Conservation (phyloP, 345 rosid species). For the Eucalyptus tenuipes region DNA sequence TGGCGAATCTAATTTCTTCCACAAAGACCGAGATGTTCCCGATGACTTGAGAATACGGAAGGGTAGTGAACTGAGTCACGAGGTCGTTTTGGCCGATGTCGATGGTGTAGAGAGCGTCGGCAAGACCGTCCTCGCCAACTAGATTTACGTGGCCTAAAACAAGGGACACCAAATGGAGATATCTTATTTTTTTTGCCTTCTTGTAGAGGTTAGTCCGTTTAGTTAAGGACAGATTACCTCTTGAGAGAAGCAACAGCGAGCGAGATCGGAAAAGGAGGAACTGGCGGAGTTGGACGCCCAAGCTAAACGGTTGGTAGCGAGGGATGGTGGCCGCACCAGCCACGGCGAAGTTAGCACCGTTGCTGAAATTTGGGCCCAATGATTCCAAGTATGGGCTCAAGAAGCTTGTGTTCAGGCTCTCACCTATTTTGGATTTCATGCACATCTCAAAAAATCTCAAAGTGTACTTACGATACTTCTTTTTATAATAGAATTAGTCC, state of each 20-base stretch:
- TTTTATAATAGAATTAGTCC: background rate
- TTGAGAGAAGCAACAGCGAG: constrained; percentile 15
- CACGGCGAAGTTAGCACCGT: constrained; percentile 25
- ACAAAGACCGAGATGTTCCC: constrained; percentile 33
- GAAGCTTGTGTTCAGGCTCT: constrained; percentile 6
- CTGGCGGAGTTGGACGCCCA: constrained; percentile 27
- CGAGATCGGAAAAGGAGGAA: constrained; percentile 20
- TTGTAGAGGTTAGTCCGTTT: background rate
- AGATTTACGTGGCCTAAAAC: constrained; percentile 4
- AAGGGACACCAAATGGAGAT: background rate
- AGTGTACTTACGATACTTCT: too few species aligned
- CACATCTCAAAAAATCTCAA: background rate
- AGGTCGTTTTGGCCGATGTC: constrained; percentile 71
- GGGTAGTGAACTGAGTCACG: constrained; percentile 14
- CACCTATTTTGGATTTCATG: constrained; percentile 9
- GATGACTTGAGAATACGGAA: constrained; percentile 19
- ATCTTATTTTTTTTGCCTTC: background rate
- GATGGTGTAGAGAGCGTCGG: constrained; percentile 37
- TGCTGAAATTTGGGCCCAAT: constrained; percentile 13
- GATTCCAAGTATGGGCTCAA: constrained; percentile 25
- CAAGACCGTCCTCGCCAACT: constrained; percentile 21
- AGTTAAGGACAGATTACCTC: background rate
- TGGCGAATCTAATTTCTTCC: constrained; percentile 33
- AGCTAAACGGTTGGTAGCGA: constrained; percentile 11
- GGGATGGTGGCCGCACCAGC: constrained; percentile 22